Conservation (phyloP, 345 rosid species). For the Pugionium cornutum region DNA sequence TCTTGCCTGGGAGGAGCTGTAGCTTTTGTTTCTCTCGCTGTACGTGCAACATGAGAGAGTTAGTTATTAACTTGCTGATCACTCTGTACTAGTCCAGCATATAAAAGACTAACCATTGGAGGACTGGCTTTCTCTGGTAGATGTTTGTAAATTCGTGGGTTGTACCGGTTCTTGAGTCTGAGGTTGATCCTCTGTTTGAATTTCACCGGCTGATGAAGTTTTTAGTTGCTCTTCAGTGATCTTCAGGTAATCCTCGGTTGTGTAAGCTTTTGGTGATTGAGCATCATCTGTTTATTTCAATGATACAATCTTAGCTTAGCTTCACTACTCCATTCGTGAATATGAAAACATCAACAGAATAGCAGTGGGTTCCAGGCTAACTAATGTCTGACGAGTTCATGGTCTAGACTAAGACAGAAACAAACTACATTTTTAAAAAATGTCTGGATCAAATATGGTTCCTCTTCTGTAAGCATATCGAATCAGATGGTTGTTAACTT, state of each 20-base stretch:
- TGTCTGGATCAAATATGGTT: too few relatives aligned
- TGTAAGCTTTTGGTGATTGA: constrained; percentile 56
- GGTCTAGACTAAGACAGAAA: too few relatives aligned
- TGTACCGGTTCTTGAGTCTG: constrained; percentile 43
- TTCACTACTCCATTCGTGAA: constrained; percentile 1
- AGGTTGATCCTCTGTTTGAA: constrained; percentile 36
- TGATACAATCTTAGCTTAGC: background rate
- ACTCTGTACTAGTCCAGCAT: background rate
- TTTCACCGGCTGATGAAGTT: constrained; percentile 41
- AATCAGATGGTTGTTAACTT: too few relatives aligned
- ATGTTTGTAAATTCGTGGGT: constrained; percentile 39
- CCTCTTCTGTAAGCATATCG: too few relatives aligned
- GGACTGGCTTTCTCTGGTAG: constrained; percentile 43
- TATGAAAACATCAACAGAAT: too few relatives aligned
- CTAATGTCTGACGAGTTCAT: too few relatives aligned
- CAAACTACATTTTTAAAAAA: too few relatives aligned
- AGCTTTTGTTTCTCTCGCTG: constrained; percentile 47
- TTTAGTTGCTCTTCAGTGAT: constrained; percentile 84
- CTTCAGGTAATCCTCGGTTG: constrained; percentile 75
- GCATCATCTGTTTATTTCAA: constrained; percentile 17
- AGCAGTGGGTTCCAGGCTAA: too few relatives aligned
- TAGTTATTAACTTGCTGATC: background rate
- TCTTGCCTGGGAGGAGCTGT: constrained; percentile 51
- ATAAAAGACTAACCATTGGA: constrained; percentile 38
- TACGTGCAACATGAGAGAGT: constrained; percentile 36